A percentile compares a stretch with the other conserved stretches of the same genome.
phyloP scores from a whole-genome alignment of 805 yeast genomes.

The Candida anglica region DNA sequence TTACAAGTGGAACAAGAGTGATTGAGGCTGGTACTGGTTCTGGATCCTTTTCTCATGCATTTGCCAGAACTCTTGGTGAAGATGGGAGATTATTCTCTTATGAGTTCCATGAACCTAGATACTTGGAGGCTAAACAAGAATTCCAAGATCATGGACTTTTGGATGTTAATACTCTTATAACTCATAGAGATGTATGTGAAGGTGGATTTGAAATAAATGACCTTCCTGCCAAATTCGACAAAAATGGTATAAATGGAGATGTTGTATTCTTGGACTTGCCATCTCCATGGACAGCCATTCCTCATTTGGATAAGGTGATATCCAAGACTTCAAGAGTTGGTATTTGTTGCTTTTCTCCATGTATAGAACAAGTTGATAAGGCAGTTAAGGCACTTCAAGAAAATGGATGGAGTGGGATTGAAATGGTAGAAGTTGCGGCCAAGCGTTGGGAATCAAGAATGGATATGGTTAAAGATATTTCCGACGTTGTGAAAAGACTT shows the following conservation, averaged over 20 bases:
- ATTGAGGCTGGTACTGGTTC: conserved; percentile 99
- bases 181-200: conserved; percentile 90
- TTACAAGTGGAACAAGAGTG: conserved; percentile 71
- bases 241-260: conserved; percentile 50
- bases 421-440: conserved; percentile 88
- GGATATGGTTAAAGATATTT: conserved; percentile 77
- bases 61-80: conserved; percentile 69
- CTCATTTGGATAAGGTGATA: conserved; percentile 60
- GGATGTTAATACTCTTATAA: conserved; percentile 52
- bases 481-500: conserved; percentile 72
- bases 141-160: conserved; percentile 67
- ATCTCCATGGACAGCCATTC: conserved; percentile 95
- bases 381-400: conserved; percentile 72
- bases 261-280: conserved; percentile 89
- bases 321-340: conserved; percentile 52
- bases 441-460: conserved; percentile 86
- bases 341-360: conserved; percentile 95
- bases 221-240: conserved; percentile 21
- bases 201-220: conserved; percentile 65
- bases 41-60: conserved; percentile 90
- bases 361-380: conserved; percentile 93
- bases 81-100: conserved; percentile 71
- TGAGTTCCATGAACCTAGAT: conserved; percentile 89
- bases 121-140: conserved; percentile 72
- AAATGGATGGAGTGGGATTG: conserved; percentile 80